Evolutionary conservation across 1,139 yeast genomes (phyloP).

Genomic region (Yamadazyma atmosphaerica): DNA sequence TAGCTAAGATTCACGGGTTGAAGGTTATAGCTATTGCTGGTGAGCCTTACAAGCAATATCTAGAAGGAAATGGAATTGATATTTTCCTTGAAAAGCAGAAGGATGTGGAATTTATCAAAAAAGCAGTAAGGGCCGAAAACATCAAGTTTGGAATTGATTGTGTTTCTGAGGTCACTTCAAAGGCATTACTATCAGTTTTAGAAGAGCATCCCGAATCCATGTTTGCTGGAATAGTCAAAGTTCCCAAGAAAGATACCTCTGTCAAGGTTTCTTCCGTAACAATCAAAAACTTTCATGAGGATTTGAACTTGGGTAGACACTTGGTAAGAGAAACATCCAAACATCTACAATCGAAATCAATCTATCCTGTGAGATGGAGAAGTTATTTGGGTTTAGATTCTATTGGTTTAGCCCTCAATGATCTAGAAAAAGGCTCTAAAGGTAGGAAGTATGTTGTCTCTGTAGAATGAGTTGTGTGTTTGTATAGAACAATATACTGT

Average conservation of each 20-base stretch:
- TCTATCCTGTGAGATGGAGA: constrained; percentile 34
- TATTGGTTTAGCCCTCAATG: constrained; percentile 34
- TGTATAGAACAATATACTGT: background rate
- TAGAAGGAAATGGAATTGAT: constrained; percentile 39
- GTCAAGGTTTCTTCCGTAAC: constrained; percentile 30
- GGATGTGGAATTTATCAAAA: constrained; percentile 23
- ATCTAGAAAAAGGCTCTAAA: constrained; percentile 43
- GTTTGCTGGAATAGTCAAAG: constrained; percentile 42
- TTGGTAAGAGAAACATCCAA: constrained; percentile 33
- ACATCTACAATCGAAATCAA: constrained; percentile 22
- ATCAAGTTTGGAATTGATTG: constrained; percentile 44
- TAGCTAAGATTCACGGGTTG: constrained; percentile 40
- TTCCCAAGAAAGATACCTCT: constrained; percentile 28
- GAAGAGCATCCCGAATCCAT: constrained; percentile 10
- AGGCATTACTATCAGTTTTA: constrained; percentile 27
- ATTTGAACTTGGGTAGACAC: constrained; percentile 34
- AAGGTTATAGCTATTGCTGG: constrained; percentile 43
- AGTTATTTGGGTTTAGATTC: constrained; percentile 34
- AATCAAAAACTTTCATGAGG: constrained; percentile 47
- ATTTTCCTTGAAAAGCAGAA: constrained; percentile 37
- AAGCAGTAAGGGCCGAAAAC: constrained; percentile 16
- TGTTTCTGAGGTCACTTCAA: constrained; percentile 43
- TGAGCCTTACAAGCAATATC: constrained; percentile 27
- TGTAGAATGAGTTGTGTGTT: background rate
- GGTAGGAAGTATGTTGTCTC: constrained; percentile 33